phyloP scores from a whole-genome alignment of 148 eudicot species.

The Persicaria maculosa region DNA sequence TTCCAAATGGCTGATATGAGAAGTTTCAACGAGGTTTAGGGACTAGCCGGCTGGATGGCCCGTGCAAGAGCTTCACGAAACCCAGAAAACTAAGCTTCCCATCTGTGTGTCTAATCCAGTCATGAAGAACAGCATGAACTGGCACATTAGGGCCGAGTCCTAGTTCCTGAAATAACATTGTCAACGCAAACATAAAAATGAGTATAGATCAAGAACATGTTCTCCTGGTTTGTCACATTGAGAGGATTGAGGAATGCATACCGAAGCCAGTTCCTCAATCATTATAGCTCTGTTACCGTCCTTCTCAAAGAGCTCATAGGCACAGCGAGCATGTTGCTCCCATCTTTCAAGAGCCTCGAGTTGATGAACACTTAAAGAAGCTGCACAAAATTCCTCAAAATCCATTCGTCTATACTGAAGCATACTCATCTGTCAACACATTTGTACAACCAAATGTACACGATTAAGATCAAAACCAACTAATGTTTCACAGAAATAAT shows the following conservation, averaged over 20 bases:
- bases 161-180: slow-evolving; percentile 62
- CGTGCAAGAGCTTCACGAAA: slow-evolving; percentile 81
- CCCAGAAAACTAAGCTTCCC: slow-evolving; percentile 98
- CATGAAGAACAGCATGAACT: slow-evolving; percentile 89
- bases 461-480: not conserved
- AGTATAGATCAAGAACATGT: not conserved
- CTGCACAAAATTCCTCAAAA: slow-evolving; percentile 94
- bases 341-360: slow-evolving; percentile 84
- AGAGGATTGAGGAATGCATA: slow-evolving; percentile 24
- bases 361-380: slow-evolving; percentile 79
- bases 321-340: slow-evolving; percentile 92
- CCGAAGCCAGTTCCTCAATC: slow-evolving; percentile 91
- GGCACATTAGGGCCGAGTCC: slow-evolving; percentile 87
- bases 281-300: slow-evolving; percentile 85
- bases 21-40: slow-evolving; percentile 46
- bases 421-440: slow-evolving; percentile 51
- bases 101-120: slow-evolving; percentile 93
- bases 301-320: slow-evolving; percentile 87
- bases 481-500: not conserved
- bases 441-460: not conserved
- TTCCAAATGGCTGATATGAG: not conserved
- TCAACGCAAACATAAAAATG: not conserved
- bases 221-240: not conserved
- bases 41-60: slow-evolving; percentile 54
- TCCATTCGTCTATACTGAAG: slow-evolving; percentile 87